Base-by-base conservation (phyloP, 2,329 filamentous ascomycete genomes). In the Ascochyta fabae region DNA sequence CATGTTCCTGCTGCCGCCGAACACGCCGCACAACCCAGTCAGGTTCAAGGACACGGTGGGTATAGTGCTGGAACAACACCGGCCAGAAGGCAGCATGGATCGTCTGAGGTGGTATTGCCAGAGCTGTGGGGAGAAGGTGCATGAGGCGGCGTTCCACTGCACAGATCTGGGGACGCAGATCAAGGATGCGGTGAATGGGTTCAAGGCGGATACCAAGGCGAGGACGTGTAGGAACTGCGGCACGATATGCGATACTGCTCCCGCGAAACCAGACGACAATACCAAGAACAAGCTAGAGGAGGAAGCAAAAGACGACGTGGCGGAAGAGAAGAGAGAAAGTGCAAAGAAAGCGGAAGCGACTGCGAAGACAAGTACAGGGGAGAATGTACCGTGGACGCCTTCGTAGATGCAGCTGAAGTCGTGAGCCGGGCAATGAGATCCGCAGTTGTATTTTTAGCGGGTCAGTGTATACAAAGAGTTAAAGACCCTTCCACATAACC, bases 1-100 rank as follows among this genome's bases (percentile, higher is more conserved):
- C 65, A 90, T 98, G 85, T 98, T 96, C 77, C 82, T 98, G 4
- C 84, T 99, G 1, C 94, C 94, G 0, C 85, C 88, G n/a, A 93
- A 96, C 77, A 95, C 90, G n/a, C 94, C 94, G 24, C 94, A 98
- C 79, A 97, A 96, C 76, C 94, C 95, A 0, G 91, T 98, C 31
- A 87, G 94, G 55, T 98, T 97, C 78, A 90, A 89, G 70, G 82
- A 96, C 78, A 97, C 94, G 0, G 92, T 98, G n/a, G 94, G 94
- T 29, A 83, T 98, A 45, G 94, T 98, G 31, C 81, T 98, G 55
- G 94, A 98, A 81, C 91, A 96, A 81, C 85, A 86, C 36, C 83
- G 95, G 10, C 90, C 91, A 0, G 78, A 83, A 35, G 86, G 77
- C 4, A 87, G 86, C 26, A 62, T 93, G 53, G 94, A 98, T 80